phyloP scores from a whole-genome alignment of 2,329 filamentous ascomycete genomes.

The Xylariaceae sp. region DNA sequence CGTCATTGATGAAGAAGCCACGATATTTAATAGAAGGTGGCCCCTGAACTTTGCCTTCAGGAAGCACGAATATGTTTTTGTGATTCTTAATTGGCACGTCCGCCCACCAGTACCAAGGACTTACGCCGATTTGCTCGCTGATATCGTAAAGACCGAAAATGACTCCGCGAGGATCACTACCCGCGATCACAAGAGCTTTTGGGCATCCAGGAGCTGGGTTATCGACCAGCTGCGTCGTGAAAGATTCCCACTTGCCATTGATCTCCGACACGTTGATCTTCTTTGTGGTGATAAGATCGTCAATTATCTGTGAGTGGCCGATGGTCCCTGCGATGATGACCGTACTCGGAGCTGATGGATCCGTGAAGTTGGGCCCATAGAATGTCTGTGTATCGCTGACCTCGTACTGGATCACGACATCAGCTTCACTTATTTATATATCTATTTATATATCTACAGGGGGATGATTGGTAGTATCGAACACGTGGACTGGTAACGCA shows the following conservation, averaged over 20 bases:
- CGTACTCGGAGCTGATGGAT: conserved; percentile 40
- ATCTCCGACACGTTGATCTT: conserved; percentile 56
- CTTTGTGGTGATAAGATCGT: conserved; percentile 49
- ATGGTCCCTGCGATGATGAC: conserved; percentile 68
- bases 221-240: conserved; percentile 55
- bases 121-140: conserved; percentile 70
- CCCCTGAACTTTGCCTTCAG: conserved; percentile 51
- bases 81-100: conserved; percentile 54
- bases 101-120: conserved; percentile 66
- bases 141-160: conserved; percentile 70
- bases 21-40: conserved; percentile 64
- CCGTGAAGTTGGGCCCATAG: conserved; percentile 41
- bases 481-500: no score
- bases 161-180: conserved; percentile 53
- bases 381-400: conserved; percentile 40
- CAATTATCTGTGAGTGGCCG: conserved; percentile 59
- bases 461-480: no score
- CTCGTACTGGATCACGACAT: conserved; percentile 34
- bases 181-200: conserved; percentile 62
- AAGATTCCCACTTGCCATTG: conserved; percentile 66
- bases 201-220: conserved; percentile 53
- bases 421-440: not conserved
- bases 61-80: conserved; percentile 51
- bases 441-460: not conserved
- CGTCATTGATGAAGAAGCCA: conserved; percentile 68